Evolutionary conservation across 2,329 filamentous ascomycete genomes (phyloP).

Genomic region (Trichophyton schoenleinii): DNA sequence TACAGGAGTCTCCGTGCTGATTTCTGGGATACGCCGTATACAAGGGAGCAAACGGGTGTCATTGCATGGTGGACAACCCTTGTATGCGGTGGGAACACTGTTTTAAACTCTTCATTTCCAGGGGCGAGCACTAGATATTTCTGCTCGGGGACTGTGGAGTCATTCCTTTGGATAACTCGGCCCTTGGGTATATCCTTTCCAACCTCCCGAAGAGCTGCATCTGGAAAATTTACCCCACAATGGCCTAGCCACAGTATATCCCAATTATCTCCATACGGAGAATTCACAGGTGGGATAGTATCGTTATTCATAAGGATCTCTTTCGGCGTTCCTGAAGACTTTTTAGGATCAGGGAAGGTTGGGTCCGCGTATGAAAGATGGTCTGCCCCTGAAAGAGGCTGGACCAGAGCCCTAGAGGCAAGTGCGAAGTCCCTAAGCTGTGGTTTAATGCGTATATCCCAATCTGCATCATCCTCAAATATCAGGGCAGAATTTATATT

Average conservation of each 20-base stretch:
- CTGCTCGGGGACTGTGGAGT: background rate
- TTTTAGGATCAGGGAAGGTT: background rate
- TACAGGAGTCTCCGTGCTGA: slow-evolving; percentile 35
- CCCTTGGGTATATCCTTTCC: background rate
- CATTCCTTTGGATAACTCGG: background rate
- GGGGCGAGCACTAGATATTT: background rate
- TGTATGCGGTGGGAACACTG: slow-evolving; percentile 30
- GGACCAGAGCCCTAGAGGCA: background rate
- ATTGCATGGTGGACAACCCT: slow-evolving; percentile 34
- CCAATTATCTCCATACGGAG: slow-evolving; percentile 42
- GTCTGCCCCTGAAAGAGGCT: background rate
- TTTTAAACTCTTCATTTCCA: background rate
- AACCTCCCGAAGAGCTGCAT: background rate
- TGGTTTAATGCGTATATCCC: slow-evolving; percentile 41
- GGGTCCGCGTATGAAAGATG: background rate
- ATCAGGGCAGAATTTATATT: slow-evolving; percentile 40
- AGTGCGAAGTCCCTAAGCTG: slow-evolving; percentile 30
- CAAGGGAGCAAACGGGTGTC: slow-evolving; percentile 31
- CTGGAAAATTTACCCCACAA: slow-evolving; percentile 16
- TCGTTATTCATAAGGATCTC: slow-evolving; percentile 1
- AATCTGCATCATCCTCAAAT: slow-evolving; percentile 47
- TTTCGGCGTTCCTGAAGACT: background rate
- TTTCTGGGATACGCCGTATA: slow-evolving; percentile 36
- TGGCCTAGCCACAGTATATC: slow-evolving; percentile 39
- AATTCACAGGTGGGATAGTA: slow-evolving; percentile 16